phyloP scores from a whole-genome alignment of 495 filamentous ascomycete genomes.

The Amorphotheca resinae region DNA sequence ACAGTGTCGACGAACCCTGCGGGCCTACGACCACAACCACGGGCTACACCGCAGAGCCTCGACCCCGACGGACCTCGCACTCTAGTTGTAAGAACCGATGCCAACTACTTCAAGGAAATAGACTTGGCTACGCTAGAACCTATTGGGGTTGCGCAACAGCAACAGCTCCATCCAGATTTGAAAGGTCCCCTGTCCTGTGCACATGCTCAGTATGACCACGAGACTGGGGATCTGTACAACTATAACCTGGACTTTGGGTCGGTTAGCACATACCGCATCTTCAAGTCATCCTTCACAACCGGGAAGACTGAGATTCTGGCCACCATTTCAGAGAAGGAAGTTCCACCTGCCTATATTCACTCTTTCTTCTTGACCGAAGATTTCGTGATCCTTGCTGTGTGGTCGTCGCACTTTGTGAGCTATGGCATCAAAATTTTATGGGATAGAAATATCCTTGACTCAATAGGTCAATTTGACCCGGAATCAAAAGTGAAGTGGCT shows the following conservation, averaged over 20 bases:
- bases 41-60: too few relatives aligned
- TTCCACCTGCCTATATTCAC: conserved; percentile 53
- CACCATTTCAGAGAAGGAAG: conserved; percentile 32
- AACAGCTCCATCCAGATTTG: conserved; percentile 48
- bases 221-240: conserved; percentile 66
- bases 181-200: conserved; percentile 49
- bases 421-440: conserved; percentile 39
- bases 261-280: conserved; percentile 49
- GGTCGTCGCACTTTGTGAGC: conserved; percentile 37
- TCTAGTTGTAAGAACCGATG: conserved; percentile 42
- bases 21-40: background rate
- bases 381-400: conserved; percentile 45
- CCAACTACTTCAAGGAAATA: conserved; percentile 39
- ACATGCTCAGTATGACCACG: conserved; percentile 57
- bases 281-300: conserved; percentile 43
- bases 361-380: conserved; percentile 55
- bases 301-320: conserved; percentile 60
- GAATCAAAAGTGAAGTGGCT: conserved; percentile 48
- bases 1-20: conserved; percentile 18
- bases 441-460: conserved; percentile 44
- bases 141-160: conserved; percentile 43
- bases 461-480: conserved; percentile 39
- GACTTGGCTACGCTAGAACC: conserved; percentile 62
- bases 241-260: conserved; percentile 49
- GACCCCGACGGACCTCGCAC: too few relatives aligned